phyloP scores from a whole-genome alignment of 1,139 yeast genomes.

The Starmera stellimalicola region DNA sequence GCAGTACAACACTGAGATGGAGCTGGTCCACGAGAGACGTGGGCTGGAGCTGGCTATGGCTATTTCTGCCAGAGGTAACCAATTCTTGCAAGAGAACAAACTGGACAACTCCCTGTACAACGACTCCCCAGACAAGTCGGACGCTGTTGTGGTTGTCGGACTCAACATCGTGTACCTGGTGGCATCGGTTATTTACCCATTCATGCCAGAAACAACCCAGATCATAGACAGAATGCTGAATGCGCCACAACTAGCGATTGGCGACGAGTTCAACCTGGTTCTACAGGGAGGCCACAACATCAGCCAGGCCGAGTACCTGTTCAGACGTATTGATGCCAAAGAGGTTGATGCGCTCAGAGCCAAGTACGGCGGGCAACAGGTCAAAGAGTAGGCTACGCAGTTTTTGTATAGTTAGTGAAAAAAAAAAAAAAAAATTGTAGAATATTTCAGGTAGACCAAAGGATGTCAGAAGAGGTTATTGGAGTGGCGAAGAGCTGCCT shows the following conservation, averaged over 20 bases:
- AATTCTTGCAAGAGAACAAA: constrained; percentile 90
- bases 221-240: constrained; percentile 72
- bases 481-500: constrained; percentile 33
- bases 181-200: constrained; percentile 74
- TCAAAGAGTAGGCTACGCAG: background rate
- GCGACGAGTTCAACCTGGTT: constrained; percentile 62
- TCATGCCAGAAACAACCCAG: constrained; percentile 75
- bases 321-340: constrained; percentile 84
- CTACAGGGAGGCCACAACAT: constrained; percentile 78
- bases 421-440: background rate
- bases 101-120: constrained; percentile 79
- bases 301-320: constrained; percentile 85
- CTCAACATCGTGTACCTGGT: constrained; percentile 80
- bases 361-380: constrained; percentile 69
- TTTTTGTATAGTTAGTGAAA: background rate
- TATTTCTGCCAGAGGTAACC: constrained; percentile 87
- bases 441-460: background rate
- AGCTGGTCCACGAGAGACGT: constrained; percentile 69
- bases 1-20: constrained; percentile 64
- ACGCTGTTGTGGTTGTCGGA: constrained; percentile 89
- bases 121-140: constrained; percentile 70
- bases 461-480: constrained; percentile 26
- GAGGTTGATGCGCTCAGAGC: constrained; percentile 83
- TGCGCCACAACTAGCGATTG: constrained; percentile 71
- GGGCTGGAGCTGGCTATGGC: constrained; percentile 91